Conservation (phyloP, 352 stramenopile genomes). For the Phytophthora pini region DNA sequence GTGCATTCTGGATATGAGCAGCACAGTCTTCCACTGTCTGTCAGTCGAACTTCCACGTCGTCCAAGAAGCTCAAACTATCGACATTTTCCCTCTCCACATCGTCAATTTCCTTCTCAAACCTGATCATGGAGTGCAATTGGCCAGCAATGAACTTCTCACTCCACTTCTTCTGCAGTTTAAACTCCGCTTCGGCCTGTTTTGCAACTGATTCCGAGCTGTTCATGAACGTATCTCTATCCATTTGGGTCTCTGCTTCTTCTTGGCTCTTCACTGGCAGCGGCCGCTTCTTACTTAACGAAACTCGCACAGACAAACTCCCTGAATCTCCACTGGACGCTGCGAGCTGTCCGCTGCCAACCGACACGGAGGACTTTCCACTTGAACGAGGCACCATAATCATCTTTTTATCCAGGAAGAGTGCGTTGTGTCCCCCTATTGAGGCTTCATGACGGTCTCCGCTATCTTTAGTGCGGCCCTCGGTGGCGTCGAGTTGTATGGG, state of each 20-base stretch:
- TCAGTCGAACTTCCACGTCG: neutral
- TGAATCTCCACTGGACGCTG: conserved; percentile 9
- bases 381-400: conserved; percentile 3
- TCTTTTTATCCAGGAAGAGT: conserved; percentile 22
- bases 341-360: conserved; percentile 4
- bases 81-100: neutral
- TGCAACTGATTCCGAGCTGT: conserved; percentile 9
- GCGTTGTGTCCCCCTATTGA: conserved; percentile 6
- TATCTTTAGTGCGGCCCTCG: conserved; percentile 3
- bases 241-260: neutral
- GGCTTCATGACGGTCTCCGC: neutral
- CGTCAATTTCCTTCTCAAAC: conserved; percentile 12
- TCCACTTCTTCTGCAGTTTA: conserved; percentile 13
- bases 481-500: neutral
- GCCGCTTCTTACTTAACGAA: conserved; percentile 15
- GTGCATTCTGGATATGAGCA: conserved; percentile 28
- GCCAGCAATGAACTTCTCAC: conserved; percentile 16
- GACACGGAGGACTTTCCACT: conserved; percentile 4
- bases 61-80: conserved; percentile 9
- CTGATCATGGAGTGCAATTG: conserved; percentile 31
- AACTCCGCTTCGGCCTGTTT: conserved; percentile 22
- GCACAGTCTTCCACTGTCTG: neutral
- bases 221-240: conserved; percentile 21
- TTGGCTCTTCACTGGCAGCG: neutral
- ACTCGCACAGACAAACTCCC: conserved; percentile 18